phyloP scores from a whole-genome alignment of 2,329 filamentous ascomycete genomes.

The Alternaria infectoria region DNA sequence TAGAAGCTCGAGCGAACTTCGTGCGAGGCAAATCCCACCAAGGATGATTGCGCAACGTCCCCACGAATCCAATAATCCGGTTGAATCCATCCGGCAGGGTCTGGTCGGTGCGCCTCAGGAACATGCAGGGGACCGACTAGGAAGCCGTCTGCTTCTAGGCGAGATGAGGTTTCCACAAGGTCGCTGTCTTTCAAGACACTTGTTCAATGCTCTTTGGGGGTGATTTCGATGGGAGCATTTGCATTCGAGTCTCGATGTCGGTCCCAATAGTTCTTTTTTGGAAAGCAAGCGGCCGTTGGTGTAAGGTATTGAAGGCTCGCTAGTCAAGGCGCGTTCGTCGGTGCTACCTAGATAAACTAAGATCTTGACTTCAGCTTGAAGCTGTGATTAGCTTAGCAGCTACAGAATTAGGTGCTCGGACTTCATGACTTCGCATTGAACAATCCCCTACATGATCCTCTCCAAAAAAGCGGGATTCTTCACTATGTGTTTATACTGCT shows the following conservation, averaged over 20 bases:
- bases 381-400: background rate
- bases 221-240: background rate
- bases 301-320: background rate
- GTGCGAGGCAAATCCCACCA: background rate
- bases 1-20: background rate
- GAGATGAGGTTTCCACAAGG: background rate
- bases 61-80: background rate
- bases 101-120: background rate
- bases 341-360: background rate
- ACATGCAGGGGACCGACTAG: background rate
- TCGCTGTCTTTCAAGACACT: background rate
- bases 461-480: too few relatives aligned
- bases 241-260: background rate
- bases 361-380: background rate
- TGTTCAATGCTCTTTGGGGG: background rate
- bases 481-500: too few relatives aligned
- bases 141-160: background rate
- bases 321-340: background rate
- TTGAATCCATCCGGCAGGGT: background rate
- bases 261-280: background rate
- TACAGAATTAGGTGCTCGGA: background rate
- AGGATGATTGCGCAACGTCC: background rate
- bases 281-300: background rate
- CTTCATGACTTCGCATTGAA: background rate
- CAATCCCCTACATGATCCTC: too few relatives aligned